Evolutionary conservation across 805 yeast genomes (phyloP).

Genomic region (Starmerella apicola): DNA sequence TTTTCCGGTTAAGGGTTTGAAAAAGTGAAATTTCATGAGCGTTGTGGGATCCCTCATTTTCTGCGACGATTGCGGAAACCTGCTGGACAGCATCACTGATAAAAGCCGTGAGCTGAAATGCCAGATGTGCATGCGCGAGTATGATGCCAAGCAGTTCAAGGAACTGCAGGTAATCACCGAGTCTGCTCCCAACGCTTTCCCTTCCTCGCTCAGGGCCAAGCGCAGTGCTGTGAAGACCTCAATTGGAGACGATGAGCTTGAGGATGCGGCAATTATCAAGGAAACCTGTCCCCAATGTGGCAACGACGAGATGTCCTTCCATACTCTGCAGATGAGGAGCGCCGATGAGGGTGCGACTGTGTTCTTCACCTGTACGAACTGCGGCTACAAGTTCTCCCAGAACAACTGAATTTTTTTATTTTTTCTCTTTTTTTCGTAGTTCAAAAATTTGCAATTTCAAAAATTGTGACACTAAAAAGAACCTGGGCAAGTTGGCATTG

Average conservation of each 20-base stretch:
- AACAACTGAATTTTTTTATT: slow-evolving; percentile 43
- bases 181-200: slow-evolving; percentile 88
- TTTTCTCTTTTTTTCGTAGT: neutral
- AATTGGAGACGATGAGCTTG: slow-evolving; percentile 62
- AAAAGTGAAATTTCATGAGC: slow-evolving; percentile 44
- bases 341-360: slow-evolving; percentile 99
- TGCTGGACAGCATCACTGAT: slow-evolving; percentile 56
- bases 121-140: slow-evolving; percentile 36
- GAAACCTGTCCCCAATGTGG: slow-evolving; percentile 99
- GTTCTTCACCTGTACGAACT: slow-evolving; percentile 86
- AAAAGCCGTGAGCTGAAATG: slow-evolving; percentile 33
- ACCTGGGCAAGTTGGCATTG: no score
- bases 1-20: no score
- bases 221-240: slow-evolving; percentile 83
- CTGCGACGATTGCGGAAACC: slow-evolving; percentile 85
- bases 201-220: slow-evolving; percentile 67
- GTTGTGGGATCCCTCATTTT: slow-evolving; percentile 91
- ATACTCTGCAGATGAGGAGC: slow-evolving; percentile 87
- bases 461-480: no score
- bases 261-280: slow-evolving; percentile 91
- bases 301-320: slow-evolving; percentile 95
- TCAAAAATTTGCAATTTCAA: neutral
- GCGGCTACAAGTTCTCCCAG: slow-evolving; percentile 89
- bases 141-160: slow-evolving; percentile 42
- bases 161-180: slow-evolving; percentile 76